Base-by-base conservation (phyloP, 805 yeast species). In the Metschnikowia picachoensis region DNA sequence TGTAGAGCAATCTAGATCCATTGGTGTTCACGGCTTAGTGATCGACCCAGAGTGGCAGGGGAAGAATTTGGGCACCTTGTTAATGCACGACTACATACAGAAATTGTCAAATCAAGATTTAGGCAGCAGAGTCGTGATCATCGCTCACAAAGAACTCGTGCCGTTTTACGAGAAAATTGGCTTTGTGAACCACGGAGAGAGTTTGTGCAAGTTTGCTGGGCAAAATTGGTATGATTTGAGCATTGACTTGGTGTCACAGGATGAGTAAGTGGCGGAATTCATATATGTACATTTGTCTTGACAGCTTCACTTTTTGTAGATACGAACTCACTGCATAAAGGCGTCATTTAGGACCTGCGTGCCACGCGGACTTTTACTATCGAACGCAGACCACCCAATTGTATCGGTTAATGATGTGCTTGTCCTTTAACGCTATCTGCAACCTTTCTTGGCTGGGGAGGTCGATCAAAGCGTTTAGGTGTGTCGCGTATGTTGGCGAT, bases 41-140 rank as follows among this genome's bases (percentile, higher is more conserved):
- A 79, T 94, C 27, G 81, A 81, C 55, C 87, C 90, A 17, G 80
- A 81, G 34, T 88, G 81, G 76, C 88, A 84, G 62, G 87, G 91
- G 48, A 78, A 82, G 66, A 87, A 87, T 60, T 72, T 94, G 48
- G 98, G 95, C 8, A 80, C 95, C 12, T 71, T 90, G 48, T 68
- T 92, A 60, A 66, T 92, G 58, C 89, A 86, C 56, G 99, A 92
- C 67, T 94, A 87, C 68, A 78, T 91, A 50, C 97, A 94, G 65
- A 87, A 92, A 61, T 71, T 92, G 65, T 80, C 88, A 40, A 89
- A 89, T 62, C 95, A 90, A 62, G 88, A 83, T 55, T 82, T 89
- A 50, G 97, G 94, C 38, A 87, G 82, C 56, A 77, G 80, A 58
- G 82, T 92, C 41, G 78, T 82, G 7, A 72, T 92, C 30, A 76